phyloP scores from a whole-genome alignment of 1,284 basidiomycete genomes.

The Phellopilus nigrolimitatus region DNA sequence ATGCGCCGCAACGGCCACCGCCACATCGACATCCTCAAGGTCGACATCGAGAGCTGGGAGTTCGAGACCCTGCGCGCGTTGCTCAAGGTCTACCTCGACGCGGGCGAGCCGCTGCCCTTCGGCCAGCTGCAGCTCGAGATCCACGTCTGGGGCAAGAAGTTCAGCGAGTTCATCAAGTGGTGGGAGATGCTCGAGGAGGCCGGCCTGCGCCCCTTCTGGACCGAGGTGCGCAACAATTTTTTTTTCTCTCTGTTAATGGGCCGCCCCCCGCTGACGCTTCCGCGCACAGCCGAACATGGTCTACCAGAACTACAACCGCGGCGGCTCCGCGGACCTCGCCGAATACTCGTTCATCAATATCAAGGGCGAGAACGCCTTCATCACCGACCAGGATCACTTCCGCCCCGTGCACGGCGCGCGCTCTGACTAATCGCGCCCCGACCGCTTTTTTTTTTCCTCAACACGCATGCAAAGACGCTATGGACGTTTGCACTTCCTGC shows the following conservation, averaged over 20 bases:
- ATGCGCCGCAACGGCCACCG: slow-evolving; percentile 41
- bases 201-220: slow-evolving; percentile 49
- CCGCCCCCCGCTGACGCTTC: not conserved
- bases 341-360: slow-evolving; percentile 43
- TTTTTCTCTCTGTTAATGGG: not conserved
- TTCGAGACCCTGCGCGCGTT: slow-evolving; percentile 38
- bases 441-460: too few species aligned
- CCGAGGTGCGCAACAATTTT: too few species aligned
- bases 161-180: slow-evolving; percentile 38
- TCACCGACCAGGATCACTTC: not conserved
- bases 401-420: slow-evolving; percentile 1
- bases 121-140: slow-evolving; percentile 43
- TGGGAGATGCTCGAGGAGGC: slow-evolving; percentile 47
- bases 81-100: slow-evolving; percentile 31
- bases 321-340: slow-evolving; percentile 31
- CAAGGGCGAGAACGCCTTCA: slow-evolving; percentile 28
- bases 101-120: slow-evolving; percentile 33
- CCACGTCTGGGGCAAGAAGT: slow-evolving; percentile 34
- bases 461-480: too few species aligned
- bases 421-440: too few species aligned
- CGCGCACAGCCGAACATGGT: slow-evolving; percentile 32
- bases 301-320: slow-evolving; percentile 33
- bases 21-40: slow-evolving; percentile 45
- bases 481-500: too few species aligned
- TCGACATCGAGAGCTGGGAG: slow-evolving; percentile 47